These are phyloP conservation scores for Myriosclerotinia duriaeana DNA, from an alignment of 2,329 filamentous ascomycete genomes.

Conservation along the genomic window DNA sequence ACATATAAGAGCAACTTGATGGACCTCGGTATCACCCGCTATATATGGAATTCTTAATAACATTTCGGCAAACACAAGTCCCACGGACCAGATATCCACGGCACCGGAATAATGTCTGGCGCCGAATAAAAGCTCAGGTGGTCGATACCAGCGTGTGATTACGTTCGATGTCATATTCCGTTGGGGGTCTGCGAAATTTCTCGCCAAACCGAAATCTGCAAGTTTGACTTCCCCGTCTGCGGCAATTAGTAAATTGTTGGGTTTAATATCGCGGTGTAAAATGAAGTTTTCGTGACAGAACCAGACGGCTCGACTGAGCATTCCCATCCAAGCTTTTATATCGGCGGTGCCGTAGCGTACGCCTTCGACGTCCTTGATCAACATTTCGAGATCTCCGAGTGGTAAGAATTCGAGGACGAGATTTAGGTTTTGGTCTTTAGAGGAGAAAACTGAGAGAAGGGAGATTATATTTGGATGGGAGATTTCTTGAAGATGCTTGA, in stretches of 20 bases:
- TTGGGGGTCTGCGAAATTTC: conserved; percentile 85
- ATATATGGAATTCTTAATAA: conserved; percentile 80
- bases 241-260: conserved; percentile 94
- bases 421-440: conserved; percentile 94
- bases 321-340: conserved; percentile 98
- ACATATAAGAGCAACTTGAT: conserved; percentile 82
- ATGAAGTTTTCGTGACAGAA: conserved; percentile 96
- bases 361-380: conserved; percentile 78
- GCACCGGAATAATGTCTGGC: conserved; percentile 85
- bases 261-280: conserved; percentile 97
- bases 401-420: conserved; percentile 93
- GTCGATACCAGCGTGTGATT: conserved; percentile 95
- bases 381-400: conserved; percentile 89
- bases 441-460: conserved; percentile 88
- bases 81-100: conserved; percentile 93
- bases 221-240: conserved; percentile 92
- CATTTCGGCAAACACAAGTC: conserved; percentile 89
- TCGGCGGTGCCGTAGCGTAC: conserved; percentile 84
- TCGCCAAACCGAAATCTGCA: conserved; percentile 94
- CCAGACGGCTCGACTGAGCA: conserved; percentile 90
- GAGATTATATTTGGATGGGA: conserved; percentile 94
- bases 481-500: conserved; percentile 92
- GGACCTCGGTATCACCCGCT: conserved; percentile 78
- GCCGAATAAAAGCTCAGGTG: conserved; percentile 89
- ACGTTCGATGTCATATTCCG: conserved; percentile 88